Evolutionary conservation across 306 rosid species (phyloP), one percentile per base, ranked within the genome.

Genomic region (Begonia masoniana): DNA sequence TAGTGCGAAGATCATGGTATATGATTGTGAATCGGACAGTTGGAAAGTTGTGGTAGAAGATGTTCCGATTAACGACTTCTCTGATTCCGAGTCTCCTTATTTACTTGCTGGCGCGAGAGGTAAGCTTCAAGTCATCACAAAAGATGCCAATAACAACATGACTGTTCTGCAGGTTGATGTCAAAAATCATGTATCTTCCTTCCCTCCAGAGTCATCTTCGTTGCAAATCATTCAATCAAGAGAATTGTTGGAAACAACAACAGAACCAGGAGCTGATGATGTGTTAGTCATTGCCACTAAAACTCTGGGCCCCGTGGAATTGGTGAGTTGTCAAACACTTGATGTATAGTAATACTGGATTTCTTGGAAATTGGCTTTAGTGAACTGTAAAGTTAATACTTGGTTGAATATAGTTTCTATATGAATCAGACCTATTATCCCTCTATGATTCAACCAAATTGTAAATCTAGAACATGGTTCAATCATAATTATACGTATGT

Each of bases 281-380:
- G 83, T 85, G 82, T 83, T 67, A 54, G 70, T 74, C 49, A 72
- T 91, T 51, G 84, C 92, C 14, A 63, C 67, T 10, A 69, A 71
- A 56, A 79, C 76, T 61, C 72, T 85, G 49, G 96, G 85, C 50
- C 65, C 80, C 2, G 78, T 68, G 45, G 97, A 91, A 67, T 67
- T 91, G 67, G 88, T 85, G 55, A 86, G 96, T 61, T 91, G 97
- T 65, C 97, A 91, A 76, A 88, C 84, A 42, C 71, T 91, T 71
- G 82, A 81, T 64, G 59, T 85, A 54, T 91, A 89, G 77, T 51
- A 52, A 31, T 31, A 31, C 39, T 31, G 39, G 39, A 31, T 31
- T 31, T 31, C 39, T 31, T 31, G 7, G 39, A 31, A 31, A 31
- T 31, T 21, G 24, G 24, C 24, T 21, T 31, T 31, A 6, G 39